These are phyloP conservation scores for Parastagonospora nodorum DNA, from an alignment of 2,329 filamentous ascomycete species.

Conservation along the genomic window DNA sequence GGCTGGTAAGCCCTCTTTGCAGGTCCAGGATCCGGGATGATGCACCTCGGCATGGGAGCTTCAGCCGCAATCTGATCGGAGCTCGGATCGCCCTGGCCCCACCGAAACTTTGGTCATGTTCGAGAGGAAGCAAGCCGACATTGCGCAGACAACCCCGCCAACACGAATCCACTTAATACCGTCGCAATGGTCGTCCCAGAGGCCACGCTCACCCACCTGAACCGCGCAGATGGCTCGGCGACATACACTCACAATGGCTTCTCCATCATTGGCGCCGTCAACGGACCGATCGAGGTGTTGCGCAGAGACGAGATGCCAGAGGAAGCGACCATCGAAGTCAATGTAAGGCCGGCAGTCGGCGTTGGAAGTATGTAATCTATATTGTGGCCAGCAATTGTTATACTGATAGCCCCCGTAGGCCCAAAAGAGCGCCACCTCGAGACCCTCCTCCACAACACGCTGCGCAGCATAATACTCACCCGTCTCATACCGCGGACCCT, in stretches of 20 bases:
- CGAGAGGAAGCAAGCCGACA: background rate
- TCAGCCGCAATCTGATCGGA: constrained; percentile 20
- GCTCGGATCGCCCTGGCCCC: constrained; percentile 20
- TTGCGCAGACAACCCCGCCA: constrained; percentile 1
- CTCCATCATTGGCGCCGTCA: constrained; percentile 82
- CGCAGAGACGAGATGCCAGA: constrained; percentile 89
- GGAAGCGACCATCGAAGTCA: constrained; percentile 87
- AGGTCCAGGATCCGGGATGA: constrained; percentile 12
- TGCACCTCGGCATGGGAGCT: constrained; percentile 28
- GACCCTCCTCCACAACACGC: constrained; percentile 70
- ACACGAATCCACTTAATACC: background rate
- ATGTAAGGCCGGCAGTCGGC: constrained; percentile 83
- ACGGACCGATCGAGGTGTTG: constrained; percentile 89
- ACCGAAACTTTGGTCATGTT: constrained; percentile 30
- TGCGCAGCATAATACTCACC: constrained; percentile 75
- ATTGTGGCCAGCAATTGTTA: background rate
- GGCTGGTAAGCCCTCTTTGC: constrained; percentile 8
- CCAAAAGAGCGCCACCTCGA: constrained; percentile 74
- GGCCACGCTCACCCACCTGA: constrained; percentile 54
- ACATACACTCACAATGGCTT: constrained; percentile 77
- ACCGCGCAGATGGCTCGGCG: constrained; percentile 79
- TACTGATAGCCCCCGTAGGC: constrained; percentile 28
- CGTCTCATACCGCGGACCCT: constrained; percentile 76
- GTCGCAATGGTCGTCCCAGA: constrained; percentile 33
- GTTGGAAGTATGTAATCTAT: constrained; percentile 68